Conservation (phyloP, 2,329 filamentous ascomycete species). For the Acrodontium crateriforme region DNA sequence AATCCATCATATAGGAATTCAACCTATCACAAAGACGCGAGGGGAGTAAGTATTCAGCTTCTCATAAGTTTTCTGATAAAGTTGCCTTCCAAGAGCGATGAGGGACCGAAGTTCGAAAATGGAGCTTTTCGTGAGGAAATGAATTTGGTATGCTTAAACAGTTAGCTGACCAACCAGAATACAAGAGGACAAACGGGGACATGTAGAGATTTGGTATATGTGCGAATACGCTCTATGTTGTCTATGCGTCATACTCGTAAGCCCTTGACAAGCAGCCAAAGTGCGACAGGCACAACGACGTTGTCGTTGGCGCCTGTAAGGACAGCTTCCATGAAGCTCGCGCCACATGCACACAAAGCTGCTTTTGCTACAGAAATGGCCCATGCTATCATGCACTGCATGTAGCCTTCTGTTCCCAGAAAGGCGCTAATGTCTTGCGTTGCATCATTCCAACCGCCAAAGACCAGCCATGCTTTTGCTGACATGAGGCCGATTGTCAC, state of each 20-base stretch:
- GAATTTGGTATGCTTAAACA: no score
- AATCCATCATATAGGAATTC: no score
- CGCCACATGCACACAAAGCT: conserved; percentile 57
- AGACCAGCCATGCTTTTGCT: conserved; percentile 58
- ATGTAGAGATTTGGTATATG: no score
- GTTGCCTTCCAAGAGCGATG: no score
- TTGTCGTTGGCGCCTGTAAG: conserved; percentile 97
- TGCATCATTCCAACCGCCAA: conserved; percentile 53
- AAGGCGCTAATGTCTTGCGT: conserved; percentile 1
- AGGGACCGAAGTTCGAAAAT: no score
- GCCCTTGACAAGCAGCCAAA: conserved; percentile 86
- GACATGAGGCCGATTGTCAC: conserved; percentile 61
- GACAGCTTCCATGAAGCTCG: conserved; percentile 87
- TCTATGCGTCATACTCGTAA: conserved; percentile 37
- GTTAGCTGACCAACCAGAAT: no score
- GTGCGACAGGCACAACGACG: conserved; percentile 81
- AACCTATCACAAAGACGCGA: no score
- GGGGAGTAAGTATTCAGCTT: no score
- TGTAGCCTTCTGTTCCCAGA: conserved; percentile 1
- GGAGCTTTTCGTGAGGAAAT: no score
- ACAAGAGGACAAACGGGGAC: no score
- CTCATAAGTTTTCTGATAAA: no score
- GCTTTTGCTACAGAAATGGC: conserved; percentile 41
- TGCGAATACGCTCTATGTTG: background rate
- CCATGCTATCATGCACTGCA: conserved; percentile 12